Evolutionary conservation across 2,329 filamentous ascomycete genomes (phyloP), one percentile per base, ranked within the genome.

Genomic region (Aureobasidium pullulans): DNA sequence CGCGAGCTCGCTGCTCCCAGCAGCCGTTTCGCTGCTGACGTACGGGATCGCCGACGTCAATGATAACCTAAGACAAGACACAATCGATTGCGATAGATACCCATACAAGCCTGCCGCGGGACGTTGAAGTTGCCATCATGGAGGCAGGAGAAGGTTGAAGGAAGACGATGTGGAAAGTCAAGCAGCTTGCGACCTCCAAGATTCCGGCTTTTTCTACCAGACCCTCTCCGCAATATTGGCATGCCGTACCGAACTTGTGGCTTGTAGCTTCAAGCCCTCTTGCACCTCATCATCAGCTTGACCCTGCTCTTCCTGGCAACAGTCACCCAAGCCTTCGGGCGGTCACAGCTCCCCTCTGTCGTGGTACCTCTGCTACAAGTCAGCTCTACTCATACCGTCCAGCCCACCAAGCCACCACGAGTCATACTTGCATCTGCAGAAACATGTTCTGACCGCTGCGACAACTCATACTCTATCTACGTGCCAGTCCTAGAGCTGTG

Each of bases 11-110:
- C 48, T 29, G 28, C 43, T 10, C 3, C 16, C 28, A 13, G 32
- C 23, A 31, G 34, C 54, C 42, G 23, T 37, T 43, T 57, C 16
- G 6, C 19, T 9, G 32, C 43, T 48, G 42, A 47, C 43, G 54
- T 48, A 46, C 54, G 54, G 23, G 31, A 57, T 57, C 54, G 54
- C 54, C 54, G 34, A 48, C 54, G 54, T 57, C 54, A 57, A 34
- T 29, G 54, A 57, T 57, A 57, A 48, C 42, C 43, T 43, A 47
- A 48, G 54, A 48, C 43, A 57, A 46, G 31, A 42, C 54, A 48
- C 43, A 57, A 57, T 57, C 54, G 54, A 57, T 57, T 57, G 54
- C 54, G 52, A 56, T 56, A 56, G 40, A 31, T 56, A 56, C 16
- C 52, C 52, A 44, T 54, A 23, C 16, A 36, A 9, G 23, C 23